phyloP scores from a whole-genome alignment of 2,329 filamentous ascomycete species.

The Simplicillium sp. region DNA sequence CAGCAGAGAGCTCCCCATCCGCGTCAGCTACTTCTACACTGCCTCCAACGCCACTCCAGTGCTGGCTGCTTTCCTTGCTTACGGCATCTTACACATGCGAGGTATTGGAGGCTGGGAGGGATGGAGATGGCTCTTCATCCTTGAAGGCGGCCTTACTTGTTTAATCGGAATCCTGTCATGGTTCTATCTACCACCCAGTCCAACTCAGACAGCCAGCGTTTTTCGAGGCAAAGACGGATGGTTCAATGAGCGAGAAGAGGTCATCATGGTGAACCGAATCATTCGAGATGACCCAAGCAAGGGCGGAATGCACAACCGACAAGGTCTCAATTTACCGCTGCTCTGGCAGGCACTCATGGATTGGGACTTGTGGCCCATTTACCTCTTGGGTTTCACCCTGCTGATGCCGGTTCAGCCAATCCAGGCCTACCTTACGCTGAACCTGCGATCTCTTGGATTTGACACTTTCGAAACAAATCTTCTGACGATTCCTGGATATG shows the following conservation, averaged over 20 bases:
- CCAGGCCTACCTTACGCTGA: constrained; percentile 48
- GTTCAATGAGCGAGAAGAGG: constrained; percentile 51
- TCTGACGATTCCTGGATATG: constrained; percentile 48
- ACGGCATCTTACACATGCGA: constrained; percentile 29
- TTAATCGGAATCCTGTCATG: constrained; percentile 42
- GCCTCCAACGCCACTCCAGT: constrained; percentile 30
- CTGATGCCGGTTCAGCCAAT: constrained; percentile 36
- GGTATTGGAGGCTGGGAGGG: constrained; percentile 24
- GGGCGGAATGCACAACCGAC: constrained; percentile 50
- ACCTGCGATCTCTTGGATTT: constrained; percentile 47
- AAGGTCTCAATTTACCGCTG: constrained; percentile 38
- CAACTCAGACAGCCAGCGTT: constrained; percentile 40
- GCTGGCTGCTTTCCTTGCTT: constrained; percentile 25
- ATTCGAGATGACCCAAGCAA: constrained; percentile 51
- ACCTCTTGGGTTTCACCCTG: constrained; percentile 41
- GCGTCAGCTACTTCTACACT: constrained; percentile 31
- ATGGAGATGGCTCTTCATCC: constrained; percentile 44
- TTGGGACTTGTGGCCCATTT: constrained; percentile 37
- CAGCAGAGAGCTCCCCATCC: constrained; percentile 26
- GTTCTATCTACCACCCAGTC: constrained; percentile 43
- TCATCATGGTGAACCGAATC: constrained; percentile 50
- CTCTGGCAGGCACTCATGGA: constrained; percentile 45
- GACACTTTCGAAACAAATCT: constrained; percentile 53
- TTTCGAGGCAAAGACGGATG: constrained; percentile 44
- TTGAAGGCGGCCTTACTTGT: constrained; percentile 38